Conservation (phyloP, 2,329 filamentous ascomycete genomes). For the Aspergillus candidus region DNA sequence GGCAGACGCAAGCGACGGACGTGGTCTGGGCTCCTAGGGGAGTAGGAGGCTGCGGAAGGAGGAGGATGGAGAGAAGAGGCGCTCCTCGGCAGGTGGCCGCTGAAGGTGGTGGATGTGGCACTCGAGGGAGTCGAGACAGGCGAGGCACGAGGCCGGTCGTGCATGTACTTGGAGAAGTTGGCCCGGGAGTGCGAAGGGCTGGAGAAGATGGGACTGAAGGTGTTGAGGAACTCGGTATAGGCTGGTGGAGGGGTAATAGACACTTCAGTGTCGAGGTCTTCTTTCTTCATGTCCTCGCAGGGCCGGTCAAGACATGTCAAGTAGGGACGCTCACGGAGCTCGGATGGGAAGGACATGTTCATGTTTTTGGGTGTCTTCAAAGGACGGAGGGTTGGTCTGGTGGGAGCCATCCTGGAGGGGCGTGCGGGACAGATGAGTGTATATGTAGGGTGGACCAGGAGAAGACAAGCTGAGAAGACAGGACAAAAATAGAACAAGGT, state of each 20-base stretch:
- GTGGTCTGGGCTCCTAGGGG: conserved; percentile 52
- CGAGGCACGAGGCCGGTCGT: conserved; percentile 23
- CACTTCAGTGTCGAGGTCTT: conserved; percentile 60
- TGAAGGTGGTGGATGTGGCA: conserved; percentile 27
- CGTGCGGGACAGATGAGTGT: background rate
- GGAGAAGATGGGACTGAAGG: conserved; percentile 64
- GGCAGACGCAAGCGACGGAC: conserved; percentile 65
- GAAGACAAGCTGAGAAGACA: background rate
- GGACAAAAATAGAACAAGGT: background rate
- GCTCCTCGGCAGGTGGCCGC: conserved; percentile 38
- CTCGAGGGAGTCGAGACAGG: conserved; percentile 34
- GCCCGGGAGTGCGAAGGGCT: conserved; percentile 58
- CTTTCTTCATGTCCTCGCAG: conserved; percentile 4
- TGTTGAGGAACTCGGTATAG: conserved; percentile 87
- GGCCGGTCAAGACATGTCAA: conserved; percentile 55
- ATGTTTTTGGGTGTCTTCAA: conserved; percentile 39
- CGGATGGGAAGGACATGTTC: conserved; percentile 40
- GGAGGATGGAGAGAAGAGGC: background rate
- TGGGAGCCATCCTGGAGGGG: conserved; percentile 15
- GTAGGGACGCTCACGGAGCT: conserved; percentile 52
- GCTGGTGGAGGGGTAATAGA: conserved; percentile 84
- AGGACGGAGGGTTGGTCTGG: conserved; percentile 32
- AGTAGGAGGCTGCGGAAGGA: conserved; percentile 46
- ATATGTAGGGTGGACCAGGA: background rate
- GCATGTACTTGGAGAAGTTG: conserved; percentile 43